A percentile compares a stretch with the other conserved stretches of the same genome.
phyloP scores from a whole-genome alignment of 108 stramenopile genomes.

The Skeletonema tropicum region DNA sequence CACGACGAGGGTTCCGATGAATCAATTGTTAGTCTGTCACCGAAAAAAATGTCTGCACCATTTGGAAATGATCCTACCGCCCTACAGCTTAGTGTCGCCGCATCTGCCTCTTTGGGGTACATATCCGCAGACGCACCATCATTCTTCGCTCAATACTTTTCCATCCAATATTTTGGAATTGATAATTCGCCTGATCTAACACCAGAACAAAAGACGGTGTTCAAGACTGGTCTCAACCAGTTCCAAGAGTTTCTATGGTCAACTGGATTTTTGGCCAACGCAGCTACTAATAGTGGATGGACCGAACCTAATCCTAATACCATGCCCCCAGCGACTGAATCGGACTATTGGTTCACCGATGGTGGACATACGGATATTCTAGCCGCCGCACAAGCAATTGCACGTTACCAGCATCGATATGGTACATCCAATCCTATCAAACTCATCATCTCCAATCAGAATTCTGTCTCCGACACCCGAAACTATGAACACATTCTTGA shows the following conservation, averaged over 20 bases:
- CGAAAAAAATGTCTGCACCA: not conserved
- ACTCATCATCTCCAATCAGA: not conserved
- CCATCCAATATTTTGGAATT: not conserved
- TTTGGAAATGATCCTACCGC: not conserved
- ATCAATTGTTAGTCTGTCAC: not conserved
- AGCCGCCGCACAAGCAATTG: conserved; percentile 2
- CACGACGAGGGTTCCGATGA: not conserved
- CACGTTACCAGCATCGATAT: conserved; percentile 1
- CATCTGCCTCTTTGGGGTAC: not conserved
- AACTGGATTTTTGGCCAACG: not conserved
- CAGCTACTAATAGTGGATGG: not conserved
- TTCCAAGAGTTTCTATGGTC: not conserved
- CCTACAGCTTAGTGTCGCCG: not conserved
- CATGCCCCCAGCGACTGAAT: not conserved
- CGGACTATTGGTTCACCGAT: conserved; percentile 10
- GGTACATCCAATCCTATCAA: not conserved
- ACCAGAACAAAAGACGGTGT: not conserved
- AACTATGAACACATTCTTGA: not conserved
- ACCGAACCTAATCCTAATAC: not conserved
- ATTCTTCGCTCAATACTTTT: not conserved
- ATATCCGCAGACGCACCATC: not conserved
- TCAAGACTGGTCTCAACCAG: not conserved
- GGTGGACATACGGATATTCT: conserved; percentile 10
- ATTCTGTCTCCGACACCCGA: not conserved
- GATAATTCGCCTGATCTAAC: not conserved